Evolutionary conservation across 345 rosid genomes (phyloP), one percentile per base, ranked within the genome.

Genomic region (Geranium brycei): DNA sequence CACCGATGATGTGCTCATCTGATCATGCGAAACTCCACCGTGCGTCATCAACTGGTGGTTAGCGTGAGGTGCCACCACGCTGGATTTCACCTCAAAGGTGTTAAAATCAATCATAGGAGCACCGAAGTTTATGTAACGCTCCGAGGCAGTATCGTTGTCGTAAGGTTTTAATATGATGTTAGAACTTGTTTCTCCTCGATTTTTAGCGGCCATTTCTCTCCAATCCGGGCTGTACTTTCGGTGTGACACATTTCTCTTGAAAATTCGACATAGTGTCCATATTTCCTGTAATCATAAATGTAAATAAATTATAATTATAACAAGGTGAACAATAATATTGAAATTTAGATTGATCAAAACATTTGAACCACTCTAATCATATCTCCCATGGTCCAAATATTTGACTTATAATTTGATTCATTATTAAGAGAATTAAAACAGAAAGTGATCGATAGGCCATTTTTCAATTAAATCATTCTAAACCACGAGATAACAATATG

Each of bases 241-340:
- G 65, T 79, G 73, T 1, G 84, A 71, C 23, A 64, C 73, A 31
- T 67, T 82, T 65, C 97, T 69, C 80, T 87, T 83, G 76, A 89
- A 86, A 58, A 92, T 87, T 56, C 88, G 71, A 17, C 97, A 89
- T 16, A 92, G 66, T 0, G 95, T 92, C 95, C 95, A 92, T 4
- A 92, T 95, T 77, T 92, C 98, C 95, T 87, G 83, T 4, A 32
- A 70, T 38, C 12, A 10, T 14, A 4, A 51, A 31, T 60, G 11
- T 17, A 62, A 16, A 57, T 17, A 58, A 3, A 64, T 23, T 23
- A 23, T 23, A 23, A 17, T 16, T 18, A 58, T 11, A 30, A 31
- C 2, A 4, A 40, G 23, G 31, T 5, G n/a, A n/a, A n/a, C n/a
- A n/a, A 17, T 17, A 16, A 15, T 10, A 32, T 23, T 23, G 28